Percentiles rank a stretch among this genome's conserved stretches.
These are phyloP conservation scores for Melampsora larici-populina DNA, from an alignment of 1,284 basidiomycete species.

Conservation along the genomic window DNA sequence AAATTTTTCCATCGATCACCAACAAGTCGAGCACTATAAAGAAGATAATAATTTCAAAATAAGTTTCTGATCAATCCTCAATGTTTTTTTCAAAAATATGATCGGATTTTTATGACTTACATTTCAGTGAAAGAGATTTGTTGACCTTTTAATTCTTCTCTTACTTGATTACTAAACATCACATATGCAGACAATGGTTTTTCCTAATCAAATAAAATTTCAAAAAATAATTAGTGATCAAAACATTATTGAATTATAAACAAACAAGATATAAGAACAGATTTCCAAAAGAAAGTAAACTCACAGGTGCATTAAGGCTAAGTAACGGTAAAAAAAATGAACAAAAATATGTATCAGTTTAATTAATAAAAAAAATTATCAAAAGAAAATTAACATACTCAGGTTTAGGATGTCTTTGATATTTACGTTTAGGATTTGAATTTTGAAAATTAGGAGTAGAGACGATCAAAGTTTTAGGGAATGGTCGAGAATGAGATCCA, in stretches of 20 bases:
- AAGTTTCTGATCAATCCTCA: no score
- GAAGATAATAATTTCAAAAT: no score
- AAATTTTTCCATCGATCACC: slow-evolving; percentile 40
- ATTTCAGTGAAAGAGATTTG: slow-evolving; percentile 39
- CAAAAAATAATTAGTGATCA: neutral
- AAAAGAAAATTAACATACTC: neutral
- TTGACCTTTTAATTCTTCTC: slow-evolving; percentile 30
- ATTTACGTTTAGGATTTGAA: slow-evolving; percentile 29
- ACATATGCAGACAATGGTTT: slow-evolving; percentile 36
- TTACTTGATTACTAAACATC: slow-evolving; percentile 35
- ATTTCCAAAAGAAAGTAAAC: neutral
- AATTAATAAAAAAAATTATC: neutral
- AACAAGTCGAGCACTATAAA: slow-evolving; percentile 18
- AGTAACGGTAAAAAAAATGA: neutral
- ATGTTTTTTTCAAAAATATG: neutral
- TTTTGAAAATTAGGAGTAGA: neutral
- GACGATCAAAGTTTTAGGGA: neutral
- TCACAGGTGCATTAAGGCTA: slow-evolving; percentile 40
- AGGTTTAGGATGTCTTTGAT: slow-evolving; percentile 41
- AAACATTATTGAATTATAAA: neutral
- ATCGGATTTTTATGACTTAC: neutral
- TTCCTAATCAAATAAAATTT: slow-evolving; percentile 6
- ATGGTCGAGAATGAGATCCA: neutral
- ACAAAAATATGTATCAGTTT: neutral
- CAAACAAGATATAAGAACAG: neutral